Evolutionary conservation across 2,329 filamentous ascomycete species (phyloP), one percentile per base, ranked within the genome.

Genomic region (Apiospora marii): DNA sequence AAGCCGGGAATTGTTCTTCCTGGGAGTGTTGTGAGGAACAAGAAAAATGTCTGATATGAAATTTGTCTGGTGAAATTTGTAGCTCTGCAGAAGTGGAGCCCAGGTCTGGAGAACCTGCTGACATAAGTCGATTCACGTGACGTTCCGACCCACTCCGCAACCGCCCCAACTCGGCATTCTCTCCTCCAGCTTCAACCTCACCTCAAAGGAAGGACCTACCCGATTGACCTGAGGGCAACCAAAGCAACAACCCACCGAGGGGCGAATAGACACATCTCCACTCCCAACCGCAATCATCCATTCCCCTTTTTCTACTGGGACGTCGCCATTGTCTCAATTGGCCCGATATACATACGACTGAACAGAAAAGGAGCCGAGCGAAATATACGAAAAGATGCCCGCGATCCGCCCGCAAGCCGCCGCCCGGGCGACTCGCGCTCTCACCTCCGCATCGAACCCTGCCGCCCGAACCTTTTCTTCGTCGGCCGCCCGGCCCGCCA

Each of bases 401-500:
- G 76, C 77, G 73, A 71, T 81, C 74, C 80, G 79, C 72, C 75
- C 78, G 71, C 70, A 67, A 74, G 69, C 76, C 71, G 79, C 77
- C 75, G 76, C 76, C 74, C 78, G 78, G 73, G 79, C 79, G 64
- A 76, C 78, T 34, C 79, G 79, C 75, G 74, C 77, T 73, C 72
- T 79, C 71, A 49, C 72, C 67, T 41, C 58, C 14, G 48, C 46
- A 22, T 51, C 22, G 19, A 61, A 71, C 12, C 12, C 74, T 30
- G 61, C 71, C 61, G 44, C 72, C 76, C 81, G 85, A 76, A 75
- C 76, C 77, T 87, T 88, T 82, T 84, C 85, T 73, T 81, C 83
- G 70, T 85, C 85, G 74, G 77, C 84, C 75, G 83, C 83, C 79
- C 82, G 81, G 72, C 81, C 83, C 73, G 84, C 84, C 76, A 85